Conservation (phyloP, 768 basidiomycete species). For the Hypholoma fasciculare region DNA sequence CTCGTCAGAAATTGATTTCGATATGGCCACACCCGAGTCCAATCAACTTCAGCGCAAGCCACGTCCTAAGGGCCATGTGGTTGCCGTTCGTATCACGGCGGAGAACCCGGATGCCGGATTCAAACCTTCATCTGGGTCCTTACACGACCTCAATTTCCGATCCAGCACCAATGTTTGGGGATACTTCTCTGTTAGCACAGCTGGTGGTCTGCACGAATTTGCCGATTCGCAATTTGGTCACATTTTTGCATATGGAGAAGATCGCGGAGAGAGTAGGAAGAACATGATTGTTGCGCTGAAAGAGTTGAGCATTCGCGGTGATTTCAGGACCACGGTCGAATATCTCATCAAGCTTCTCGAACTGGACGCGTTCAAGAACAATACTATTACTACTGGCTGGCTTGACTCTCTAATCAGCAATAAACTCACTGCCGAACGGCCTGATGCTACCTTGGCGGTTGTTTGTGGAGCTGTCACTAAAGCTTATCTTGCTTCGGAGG, state of each 20-base stretch:
- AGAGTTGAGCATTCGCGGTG: constrained; percentile 97
- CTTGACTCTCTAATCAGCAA: constrained; percentile 95
- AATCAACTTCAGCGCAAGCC: constrained; percentile 92
- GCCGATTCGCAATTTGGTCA: constrained; percentile 99
- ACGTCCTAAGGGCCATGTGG: constrained; percentile 95
- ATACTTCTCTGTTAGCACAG: constrained; percentile 95
- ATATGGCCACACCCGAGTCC: constrained; percentile 87
- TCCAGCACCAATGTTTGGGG: constrained; percentile 99
- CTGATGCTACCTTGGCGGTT: constrained; percentile 89
- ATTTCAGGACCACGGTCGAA: constrained; percentile 98
- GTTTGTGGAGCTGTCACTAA: constrained; percentile 96
- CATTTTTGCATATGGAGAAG: constrained; percentile 98
- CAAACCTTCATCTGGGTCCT: constrained; percentile 95
- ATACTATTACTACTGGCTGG: constrained; percentile 99
- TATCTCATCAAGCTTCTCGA: constrained; percentile 98
- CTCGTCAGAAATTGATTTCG: constrained; percentile 93
- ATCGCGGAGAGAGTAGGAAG: constrained; percentile 92
- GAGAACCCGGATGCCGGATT: constrained; percentile 99
- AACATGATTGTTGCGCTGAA: constrained; percentile 99
- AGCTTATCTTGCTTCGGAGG: constrained; percentile 87
- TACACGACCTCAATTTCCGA: constrained; percentile 99
- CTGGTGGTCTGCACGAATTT: constrained; percentile 97
- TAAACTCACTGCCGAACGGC: constrained; percentile 96
- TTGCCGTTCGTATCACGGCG: constrained; percentile 98
- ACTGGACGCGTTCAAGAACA: constrained; percentile 93